phyloP scores from a whole-genome alignment of 108 stramenopile species.

The Stephanodiscus triporus region DNA sequence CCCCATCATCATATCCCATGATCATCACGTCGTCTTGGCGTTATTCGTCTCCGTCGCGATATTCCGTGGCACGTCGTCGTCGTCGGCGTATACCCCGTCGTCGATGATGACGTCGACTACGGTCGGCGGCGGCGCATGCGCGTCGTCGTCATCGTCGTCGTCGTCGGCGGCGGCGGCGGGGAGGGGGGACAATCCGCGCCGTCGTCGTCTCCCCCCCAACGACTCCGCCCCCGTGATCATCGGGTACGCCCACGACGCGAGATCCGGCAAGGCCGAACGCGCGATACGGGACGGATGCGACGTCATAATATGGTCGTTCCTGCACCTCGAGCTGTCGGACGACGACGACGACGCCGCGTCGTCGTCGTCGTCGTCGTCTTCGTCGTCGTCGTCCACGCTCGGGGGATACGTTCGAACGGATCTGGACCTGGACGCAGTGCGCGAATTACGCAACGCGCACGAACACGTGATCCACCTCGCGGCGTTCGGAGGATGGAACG shows the following conservation, averaged over 20 bases:
- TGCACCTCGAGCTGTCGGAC: constrained; percentile 36
- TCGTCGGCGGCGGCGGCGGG: too few relatives aligned
- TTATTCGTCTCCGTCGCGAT: too few relatives aligned
- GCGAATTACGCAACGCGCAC: constrained; percentile 39
- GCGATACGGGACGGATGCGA: constrained; percentile 68
- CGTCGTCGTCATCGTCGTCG: too few relatives aligned
- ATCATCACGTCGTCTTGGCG: too few relatives aligned
- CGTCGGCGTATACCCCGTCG: too few relatives aligned
- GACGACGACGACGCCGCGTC: constrained; percentile 4
- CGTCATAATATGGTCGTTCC: constrained; percentile 79
- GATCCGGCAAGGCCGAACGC: constrained; percentile 45
- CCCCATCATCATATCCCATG: too few relatives aligned
- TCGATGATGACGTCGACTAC: too few relatives aligned
- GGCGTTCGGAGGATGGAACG: constrained; percentile 87
- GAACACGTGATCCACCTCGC: constrained; percentile 60
- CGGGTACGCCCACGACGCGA: constrained; percentile 43
- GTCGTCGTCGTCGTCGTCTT: not conserved
- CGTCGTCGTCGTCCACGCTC: not conserved
- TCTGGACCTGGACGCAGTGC: constrained; percentile 51
- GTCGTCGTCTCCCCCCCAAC: too few relatives aligned
- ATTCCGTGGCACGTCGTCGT: too few relatives aligned
- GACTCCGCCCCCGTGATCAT: too few relatives aligned
- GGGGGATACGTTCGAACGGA: constrained; percentile 20
- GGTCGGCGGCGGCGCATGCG: too few relatives aligned
- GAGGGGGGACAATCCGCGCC: too few relatives aligned